Evolutionary conservation across 345 rosid species (phyloP), one percentile per base, ranked within the genome.

Genomic region (Erucastrum elatum): DNA sequence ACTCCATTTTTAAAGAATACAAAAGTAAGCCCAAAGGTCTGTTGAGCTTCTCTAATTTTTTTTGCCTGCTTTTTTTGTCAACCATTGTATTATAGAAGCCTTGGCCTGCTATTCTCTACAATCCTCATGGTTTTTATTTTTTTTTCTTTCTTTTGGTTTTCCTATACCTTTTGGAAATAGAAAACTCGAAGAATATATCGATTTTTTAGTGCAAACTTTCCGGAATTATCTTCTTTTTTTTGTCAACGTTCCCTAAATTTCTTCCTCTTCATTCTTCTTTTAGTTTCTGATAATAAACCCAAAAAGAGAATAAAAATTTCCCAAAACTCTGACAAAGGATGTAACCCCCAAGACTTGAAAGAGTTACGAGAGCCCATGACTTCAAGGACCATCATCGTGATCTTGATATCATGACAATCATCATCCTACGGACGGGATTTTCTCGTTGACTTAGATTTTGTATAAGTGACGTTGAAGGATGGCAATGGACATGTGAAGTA

Each of bases 401-500:
- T 70, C 58, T 51, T 71, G 29, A 71, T 77, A 59, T 0, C 13
- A 17, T 6, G 11, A 51, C 34, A 46, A 46, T 53, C 70, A 70
- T 39, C 72, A 56, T 63, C 82, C 71, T 63, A 80, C 79, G 82
- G 82, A 61, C 30, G 2, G 69, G 66, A 74, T 80, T 80, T 74
- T 64, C 75, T 80, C 82, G 82, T 80, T 80, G 82, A 80, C 82
- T 80, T 68, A 16, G 59, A 68, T 35, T 11, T 49, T 53, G 9
- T 60, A 68, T 69, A 69, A 80, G 79, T 80, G 82, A 74, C 82
- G 82, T 80, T 63, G 53, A 74, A 64, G 78, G 17, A 74, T 80
- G 75, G 79, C 79, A 80, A 79, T 68, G 74, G 75, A 68, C 82
- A 79, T 79, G 82, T 79, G 75, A 74, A 39, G 30, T 56, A 55